Evolutionary conservation across 495 filamentous ascomycete species (phyloP).

Genomic region (Aspergillus baeticus): DNA sequence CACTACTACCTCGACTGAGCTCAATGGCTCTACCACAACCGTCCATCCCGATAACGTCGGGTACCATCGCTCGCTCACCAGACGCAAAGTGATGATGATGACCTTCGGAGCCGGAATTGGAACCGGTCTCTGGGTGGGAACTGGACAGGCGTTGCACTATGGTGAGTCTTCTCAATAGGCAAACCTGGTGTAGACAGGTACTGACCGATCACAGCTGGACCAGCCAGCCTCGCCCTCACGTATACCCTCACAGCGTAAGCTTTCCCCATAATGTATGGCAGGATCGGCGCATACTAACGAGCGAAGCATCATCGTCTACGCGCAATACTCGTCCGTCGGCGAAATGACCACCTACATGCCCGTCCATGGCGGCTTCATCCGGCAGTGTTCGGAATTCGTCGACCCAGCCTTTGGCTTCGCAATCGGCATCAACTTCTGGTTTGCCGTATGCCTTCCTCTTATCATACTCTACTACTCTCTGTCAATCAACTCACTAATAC

Average conservation of each 20-base stretch:
- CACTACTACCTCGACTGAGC: neutral
- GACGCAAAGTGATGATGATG: slow-evolving; percentile 35
- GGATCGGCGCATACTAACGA: neutral
- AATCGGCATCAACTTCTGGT: slow-evolving; percentile 34
- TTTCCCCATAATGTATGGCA: neutral
- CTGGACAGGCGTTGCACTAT: slow-evolving; percentile 28
- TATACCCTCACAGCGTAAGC: slow-evolving; percentile 31
- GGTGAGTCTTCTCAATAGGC: slow-evolving; percentile 14
- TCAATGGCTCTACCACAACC: neutral
- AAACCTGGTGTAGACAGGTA: neutral
- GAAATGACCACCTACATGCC: slow-evolving; percentile 34
- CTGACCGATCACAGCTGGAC: slow-evolving; percentile 20
- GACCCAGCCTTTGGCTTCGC: slow-evolving; percentile 32
- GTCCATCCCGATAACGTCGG: slow-evolving; percentile 14
- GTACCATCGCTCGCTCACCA: slow-evolving; percentile 28
- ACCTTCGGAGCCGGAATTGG: slow-evolving; percentile 34
- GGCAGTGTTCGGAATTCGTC: slow-evolving; percentile 29
- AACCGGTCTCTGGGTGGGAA: slow-evolving; percentile 25
- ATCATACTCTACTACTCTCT: neutral
- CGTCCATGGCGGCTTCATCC: slow-evolving; percentile 31
- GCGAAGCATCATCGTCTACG: slow-evolving; percentile 26
- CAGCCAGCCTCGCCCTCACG: slow-evolving; percentile 25
- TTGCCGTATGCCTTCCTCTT: slow-evolving; percentile 19
- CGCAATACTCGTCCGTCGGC: slow-evolving; percentile 27
- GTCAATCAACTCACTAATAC: too few relatives aligned